Evolutionary conservation across 2,329 filamentous ascomycete species (phyloP), one percentile per base, ranked within the genome.

Genomic region (Pseudopithomyces maydicus): DNA sequence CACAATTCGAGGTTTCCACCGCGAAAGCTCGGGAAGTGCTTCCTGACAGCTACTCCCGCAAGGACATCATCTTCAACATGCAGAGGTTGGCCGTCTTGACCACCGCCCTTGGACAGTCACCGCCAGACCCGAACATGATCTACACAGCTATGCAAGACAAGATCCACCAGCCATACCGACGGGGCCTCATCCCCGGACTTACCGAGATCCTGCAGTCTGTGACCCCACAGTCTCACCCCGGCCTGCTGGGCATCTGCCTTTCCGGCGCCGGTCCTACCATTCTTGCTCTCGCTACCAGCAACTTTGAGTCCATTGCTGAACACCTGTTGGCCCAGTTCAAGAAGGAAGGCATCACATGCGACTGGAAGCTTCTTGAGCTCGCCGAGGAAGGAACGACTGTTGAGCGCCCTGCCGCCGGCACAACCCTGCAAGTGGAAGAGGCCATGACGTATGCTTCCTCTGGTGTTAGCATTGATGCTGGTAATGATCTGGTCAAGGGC

Each of bases 101-200:
- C 32, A 91, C 92, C 11, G 93, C 93, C 1, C 84, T 99, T 44
- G 92, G 93, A 62, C 89, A 92, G 74, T 94, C 90, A 7, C 94
- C 95, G 10, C 94, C 93, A 1, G 90, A 97, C 72, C 89, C 95
- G 20, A 89, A 96, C 68, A 89, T 96, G 77, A 99, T 99, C 75
- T 96, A 96, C 80, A 88, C 96, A 46, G 94, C 93, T 45, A 99
- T 99, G 95, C 95, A 98, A 79, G 95, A 99, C 81, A 96, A 93
- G 79, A 87, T 99, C 59, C 95, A 99, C 80, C 95, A 99, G 78
- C 95, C 92, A 42, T 98, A 99, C 81, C 89, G 95, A 52, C 89
- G 95, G 78, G 89, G 85, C 2, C 85, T 99, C 60, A 96, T 99
- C 66, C 95, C 95, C 1, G 95, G 94, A 0, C 84, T 99, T 55